Base-by-base conservation (phyloP, 2,329 filamentous ascomycete genomes). In the Colletotrichum theobromicola region DNA sequence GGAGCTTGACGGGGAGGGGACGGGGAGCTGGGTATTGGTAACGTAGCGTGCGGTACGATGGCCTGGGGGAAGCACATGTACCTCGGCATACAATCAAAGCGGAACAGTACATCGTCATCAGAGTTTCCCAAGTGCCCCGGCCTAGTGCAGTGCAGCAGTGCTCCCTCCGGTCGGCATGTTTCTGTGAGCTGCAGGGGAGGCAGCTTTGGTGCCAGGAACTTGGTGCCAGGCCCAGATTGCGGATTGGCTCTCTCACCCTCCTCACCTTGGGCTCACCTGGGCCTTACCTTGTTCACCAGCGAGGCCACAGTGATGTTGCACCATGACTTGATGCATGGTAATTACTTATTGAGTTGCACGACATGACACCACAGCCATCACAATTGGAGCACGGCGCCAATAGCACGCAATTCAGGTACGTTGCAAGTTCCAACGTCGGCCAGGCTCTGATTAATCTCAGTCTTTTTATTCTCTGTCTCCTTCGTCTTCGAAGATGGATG, bases 91-190 rank as follows among this genome's bases (percentile, higher is more conserved):
- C n/a, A 42, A 18, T 4, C 12, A 16, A 15, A 2, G 66, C 16
- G 21, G 12, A 13, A 9, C 4, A 9, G n/a, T 71, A 73, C 66
- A 64, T 24, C 34, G 5, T 2, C 10, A 12, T 26, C 5, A 12
- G 24, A 6, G 34, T 12, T 3, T 7, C 24, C 7, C 30, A 65
- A 61, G 61, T 74, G 61, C n/a, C 42, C 21, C 18, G 21, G 53
- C 35, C 37, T 71, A 65, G 53, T 21, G 50, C 42, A 46, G 42
- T n/a, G 42, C n/a, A n/a, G n/a, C n/a, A n/a, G n/a, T n/a, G n/a
- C n/a, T n/a, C n/a, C n/a, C 50, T 46, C 37, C 58, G 37, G 58
- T 69, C 70, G 65, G 65, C 66, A 70, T 35, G 65, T 58, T 69
- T 69, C 65, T 62, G 64, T 34, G 53, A 58, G 57, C 37, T 42